Conservation (phyloP, 345 rosid species). For the Euphorbia lathyris region DNA sequence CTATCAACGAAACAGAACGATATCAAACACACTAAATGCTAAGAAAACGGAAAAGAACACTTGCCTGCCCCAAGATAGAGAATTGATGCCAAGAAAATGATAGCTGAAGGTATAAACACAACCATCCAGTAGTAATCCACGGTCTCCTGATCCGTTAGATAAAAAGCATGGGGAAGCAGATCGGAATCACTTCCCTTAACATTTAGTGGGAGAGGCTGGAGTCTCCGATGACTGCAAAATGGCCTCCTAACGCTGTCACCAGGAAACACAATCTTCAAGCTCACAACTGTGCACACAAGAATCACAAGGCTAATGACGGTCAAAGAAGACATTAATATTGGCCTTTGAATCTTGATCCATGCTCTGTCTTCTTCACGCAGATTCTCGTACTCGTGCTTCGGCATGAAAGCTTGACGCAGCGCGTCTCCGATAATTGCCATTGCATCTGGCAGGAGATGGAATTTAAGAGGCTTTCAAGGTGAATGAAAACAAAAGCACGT, state of each 20-base stretch:
- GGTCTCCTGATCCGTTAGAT: conserved; percentile 85
- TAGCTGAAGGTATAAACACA: conserved; percentile 58
- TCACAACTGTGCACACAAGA: conserved; percentile 50
- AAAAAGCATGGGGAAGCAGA: conserved; percentile 63
- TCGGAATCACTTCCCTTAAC: conserved; percentile 56
- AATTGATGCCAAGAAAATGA: conserved; percentile 60
- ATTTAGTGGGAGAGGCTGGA: conserved; percentile 49
- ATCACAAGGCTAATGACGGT: conserved; percentile 41
- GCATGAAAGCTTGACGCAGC: conserved; percentile 87
- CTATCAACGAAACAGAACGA: neutral
- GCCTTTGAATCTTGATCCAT: conserved; percentile 69
- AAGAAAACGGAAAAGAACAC: conserved; percentile 1
- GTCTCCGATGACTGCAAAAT: conserved; percentile 62
- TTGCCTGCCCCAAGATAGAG: conserved; percentile 77
- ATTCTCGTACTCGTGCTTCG: conserved; percentile 79
- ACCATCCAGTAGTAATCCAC: conserved; percentile 92
- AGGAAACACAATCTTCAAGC: conserved; percentile 82
- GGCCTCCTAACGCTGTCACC: conserved; percentile 52
- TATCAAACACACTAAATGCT: neutral
- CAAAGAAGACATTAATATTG: conserved; percentile 28
- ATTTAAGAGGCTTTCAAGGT: neutral
- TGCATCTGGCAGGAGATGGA: neutral
- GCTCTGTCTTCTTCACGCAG: conserved; percentile 80
- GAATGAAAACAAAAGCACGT: conserved; percentile 13
- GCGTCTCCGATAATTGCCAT: conserved; percentile 88